Evolutionary conservation across 2,329 filamentous ascomycete species (phyloP).

Genomic region (Aspergillus neoniger): DNA sequence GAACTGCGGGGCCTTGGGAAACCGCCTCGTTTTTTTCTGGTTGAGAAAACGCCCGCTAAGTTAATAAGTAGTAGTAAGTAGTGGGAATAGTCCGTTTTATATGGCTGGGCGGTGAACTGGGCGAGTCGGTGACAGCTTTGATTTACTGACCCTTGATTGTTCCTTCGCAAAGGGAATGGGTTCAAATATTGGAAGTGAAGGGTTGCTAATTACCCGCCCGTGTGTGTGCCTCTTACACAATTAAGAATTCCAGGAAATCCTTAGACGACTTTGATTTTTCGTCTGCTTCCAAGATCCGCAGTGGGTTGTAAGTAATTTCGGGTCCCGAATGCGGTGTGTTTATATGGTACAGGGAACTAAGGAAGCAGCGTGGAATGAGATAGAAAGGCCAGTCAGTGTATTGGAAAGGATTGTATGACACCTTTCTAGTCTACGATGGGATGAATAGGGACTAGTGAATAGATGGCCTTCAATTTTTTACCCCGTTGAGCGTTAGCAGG

Average conservation of each 20-base stretch:
- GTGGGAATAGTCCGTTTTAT: neutral
- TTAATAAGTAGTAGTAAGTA: neutral
- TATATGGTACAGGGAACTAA: conserved; percentile 14
- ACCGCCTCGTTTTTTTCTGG: neutral
- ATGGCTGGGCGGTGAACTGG: neutral
- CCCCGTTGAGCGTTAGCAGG: neutral
- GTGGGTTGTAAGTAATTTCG: conserved; percentile 25
- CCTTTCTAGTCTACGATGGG: neutral
- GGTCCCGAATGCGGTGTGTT: conserved; percentile 22
- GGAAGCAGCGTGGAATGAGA: conserved; percentile 1
- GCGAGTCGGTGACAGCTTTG: neutral
- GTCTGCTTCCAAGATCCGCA: conserved; percentile 21
- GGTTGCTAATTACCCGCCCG: neutral
- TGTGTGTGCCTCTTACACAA: neutral
- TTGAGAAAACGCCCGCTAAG: neutral
- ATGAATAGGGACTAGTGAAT: neutral
- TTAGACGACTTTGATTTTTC: neutral
- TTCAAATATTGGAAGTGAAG: neutral
- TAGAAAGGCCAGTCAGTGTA: neutral
- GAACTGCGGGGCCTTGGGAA: conserved; percentile 19
- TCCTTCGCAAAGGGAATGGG: neutral
- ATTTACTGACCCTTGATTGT: neutral
- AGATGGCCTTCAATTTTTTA: neutral
- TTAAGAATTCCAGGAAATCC: neutral
- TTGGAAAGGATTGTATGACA: neutral